Evolutionary conservation across 192 early-diverging fungal species (phyloP).

Genomic region (Backusella tarrabulga): DNA sequence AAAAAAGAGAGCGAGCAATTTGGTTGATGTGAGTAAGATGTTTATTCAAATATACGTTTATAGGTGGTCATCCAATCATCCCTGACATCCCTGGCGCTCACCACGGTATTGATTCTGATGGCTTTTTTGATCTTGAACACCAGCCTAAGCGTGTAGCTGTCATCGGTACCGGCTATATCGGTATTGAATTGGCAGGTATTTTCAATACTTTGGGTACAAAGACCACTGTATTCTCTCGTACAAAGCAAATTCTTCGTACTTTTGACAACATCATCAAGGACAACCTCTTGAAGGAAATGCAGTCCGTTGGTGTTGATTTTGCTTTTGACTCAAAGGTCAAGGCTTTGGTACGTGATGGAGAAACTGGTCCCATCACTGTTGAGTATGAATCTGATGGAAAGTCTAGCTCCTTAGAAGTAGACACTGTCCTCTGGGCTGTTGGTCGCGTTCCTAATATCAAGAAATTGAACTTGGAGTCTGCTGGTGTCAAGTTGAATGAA

Average conservation of each 20-base stretch:
- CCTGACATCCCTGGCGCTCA: constrained; percentile 79
- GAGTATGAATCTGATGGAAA: constrained; percentile 41
- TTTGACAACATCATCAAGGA: constrained; percentile 87
- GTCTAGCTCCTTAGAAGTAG: constrained; percentile 59
- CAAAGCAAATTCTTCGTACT: constrained; percentile 77
- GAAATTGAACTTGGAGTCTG: constrained; percentile 66
- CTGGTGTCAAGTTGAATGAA: constrained; percentile 59
- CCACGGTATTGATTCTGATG: constrained; percentile 87
- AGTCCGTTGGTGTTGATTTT: constrained; percentile 79
- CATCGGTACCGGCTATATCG: constrained; percentile 94
- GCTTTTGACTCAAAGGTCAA: constrained; percentile 61
- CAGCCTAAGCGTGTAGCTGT: constrained; percentile 92
- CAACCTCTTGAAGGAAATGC: constrained; percentile 74
- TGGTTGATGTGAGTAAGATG: not conserved
- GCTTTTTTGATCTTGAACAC: constrained; percentile 92
- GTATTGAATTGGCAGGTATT: constrained; percentile 93
- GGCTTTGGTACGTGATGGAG: constrained; percentile 55
- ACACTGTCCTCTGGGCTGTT: constrained; percentile 89
- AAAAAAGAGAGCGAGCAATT: not conserved
- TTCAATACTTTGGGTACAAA: constrained; percentile 87
- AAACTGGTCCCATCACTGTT: constrained; percentile 54
- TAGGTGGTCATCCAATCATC: constrained; percentile 71
- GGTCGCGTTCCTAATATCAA: constrained; percentile 80
- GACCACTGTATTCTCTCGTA: constrained; percentile 83
- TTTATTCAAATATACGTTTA: not conserved